A percentile compares a stretch with the other conserved stretches of the same genome.
phyloP scores from a whole-genome alignment of 805 yeast genomes.

The Myxozyma neglecta region DNA sequence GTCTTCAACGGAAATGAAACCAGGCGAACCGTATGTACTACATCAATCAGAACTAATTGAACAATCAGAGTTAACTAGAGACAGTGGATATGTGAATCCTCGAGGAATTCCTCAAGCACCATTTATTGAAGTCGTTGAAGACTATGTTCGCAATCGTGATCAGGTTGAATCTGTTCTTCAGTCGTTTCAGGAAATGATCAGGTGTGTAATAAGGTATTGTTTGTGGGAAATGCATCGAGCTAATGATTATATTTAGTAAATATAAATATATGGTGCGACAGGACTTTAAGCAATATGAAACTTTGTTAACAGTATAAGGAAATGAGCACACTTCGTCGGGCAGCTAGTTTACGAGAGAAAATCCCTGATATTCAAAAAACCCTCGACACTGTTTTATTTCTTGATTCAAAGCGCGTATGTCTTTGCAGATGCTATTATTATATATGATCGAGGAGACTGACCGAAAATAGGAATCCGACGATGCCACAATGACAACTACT shows the following conservation, averaged over 20 bases:
- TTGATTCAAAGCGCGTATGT: constrained; percentile 50
- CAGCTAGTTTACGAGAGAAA: constrained; percentile 55
- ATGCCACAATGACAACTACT: constrained; percentile 59
- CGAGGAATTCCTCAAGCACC: constrained; percentile 98
- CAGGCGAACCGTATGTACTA: constrained; percentile 12
- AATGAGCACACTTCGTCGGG: constrained; percentile 45
- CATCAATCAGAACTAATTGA: neutral
- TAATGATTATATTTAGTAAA: constrained; percentile 44
- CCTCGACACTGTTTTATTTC: constrained; percentile 65
- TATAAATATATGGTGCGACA: constrained; percentile 82
- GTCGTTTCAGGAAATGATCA: constrained; percentile 81
- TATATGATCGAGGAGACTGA: constrained; percentile 12
- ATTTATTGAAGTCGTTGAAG: constrained; percentile 80
- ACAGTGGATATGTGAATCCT: constrained; percentile 54
- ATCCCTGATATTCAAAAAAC: constrained; percentile 92
- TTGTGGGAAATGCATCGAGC: neutral
- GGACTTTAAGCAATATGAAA: constrained; percentile 38
- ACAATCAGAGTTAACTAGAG: neutral
- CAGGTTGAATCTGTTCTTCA: constrained; percentile 71
- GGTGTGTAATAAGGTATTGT: constrained; percentile 37
- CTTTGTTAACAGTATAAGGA: constrained; percentile 39
- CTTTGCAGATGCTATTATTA: neutral
- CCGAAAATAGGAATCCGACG: constrained; percentile 38
- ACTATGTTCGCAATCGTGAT: constrained; percentile 62
- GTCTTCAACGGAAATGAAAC: constrained; percentile 5